Evolutionary conservation across 208 protist genomes (phyloP).

Genomic region (Angomonas ambiguus): DNA sequence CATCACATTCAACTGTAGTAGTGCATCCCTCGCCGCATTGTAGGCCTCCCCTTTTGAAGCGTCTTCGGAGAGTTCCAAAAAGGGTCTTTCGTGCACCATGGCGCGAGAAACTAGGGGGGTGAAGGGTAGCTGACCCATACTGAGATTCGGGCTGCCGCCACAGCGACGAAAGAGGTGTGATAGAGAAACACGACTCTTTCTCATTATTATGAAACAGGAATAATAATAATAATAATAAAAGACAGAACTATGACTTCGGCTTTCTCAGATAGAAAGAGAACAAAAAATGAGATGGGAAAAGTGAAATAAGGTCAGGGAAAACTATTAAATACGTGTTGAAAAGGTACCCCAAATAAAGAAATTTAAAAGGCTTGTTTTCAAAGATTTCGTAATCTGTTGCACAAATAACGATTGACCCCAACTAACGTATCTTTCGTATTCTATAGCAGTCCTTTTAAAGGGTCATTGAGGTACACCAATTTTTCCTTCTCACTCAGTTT

Average conservation of each 20-base stretch:
- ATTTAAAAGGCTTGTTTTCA: background rate
- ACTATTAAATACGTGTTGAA: background rate
- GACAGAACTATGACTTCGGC: background rate
- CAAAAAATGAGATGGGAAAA: background rate
- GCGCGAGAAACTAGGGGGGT: conserved; percentile 6
- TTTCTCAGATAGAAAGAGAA: conserved; percentile 8
- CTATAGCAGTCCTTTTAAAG: conserved; percentile 76
- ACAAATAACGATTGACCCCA: too few relatives aligned
- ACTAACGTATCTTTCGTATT: too few relatives aligned
- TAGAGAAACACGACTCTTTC: background rate
- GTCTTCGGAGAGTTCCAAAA: conserved; percentile 48
- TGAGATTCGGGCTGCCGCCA: background rate
- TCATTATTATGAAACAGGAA: background rate
- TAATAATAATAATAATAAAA: conserved; percentile 2
- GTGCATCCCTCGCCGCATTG: conserved; percentile 65
- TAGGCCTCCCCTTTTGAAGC: conserved; percentile 57
- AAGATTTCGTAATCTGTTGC: background rate
- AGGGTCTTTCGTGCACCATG: conserved; percentile 63
- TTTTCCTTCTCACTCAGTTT: conserved; percentile 57
- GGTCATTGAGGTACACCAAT: conserved; percentile 69
- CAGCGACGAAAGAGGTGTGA: background rate
- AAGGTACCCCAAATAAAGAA: too few relatives aligned
- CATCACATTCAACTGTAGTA: conserved; percentile 93
- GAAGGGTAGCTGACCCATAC: background rate
- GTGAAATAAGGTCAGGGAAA: background rate